Conservation (phyloP, 2,329 filamentous ascomycete species). For the Claviceps africana region DNA sequence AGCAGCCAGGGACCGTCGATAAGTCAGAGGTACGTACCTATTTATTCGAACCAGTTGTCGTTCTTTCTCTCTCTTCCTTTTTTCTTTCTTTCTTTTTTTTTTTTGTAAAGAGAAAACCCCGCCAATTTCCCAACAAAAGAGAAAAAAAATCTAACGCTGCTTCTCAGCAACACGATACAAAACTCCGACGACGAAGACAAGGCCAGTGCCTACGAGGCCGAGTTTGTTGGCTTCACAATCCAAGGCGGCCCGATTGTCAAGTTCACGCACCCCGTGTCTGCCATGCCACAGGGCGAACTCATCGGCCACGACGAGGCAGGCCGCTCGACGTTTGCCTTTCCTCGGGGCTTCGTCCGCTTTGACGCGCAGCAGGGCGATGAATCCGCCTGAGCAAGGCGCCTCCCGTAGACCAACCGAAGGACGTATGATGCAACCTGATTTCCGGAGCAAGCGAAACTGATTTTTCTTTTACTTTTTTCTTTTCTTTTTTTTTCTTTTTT, state of each 20-base stretch:
- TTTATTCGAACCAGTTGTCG: not conserved
- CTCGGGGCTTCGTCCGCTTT: constrained; percentile 20
- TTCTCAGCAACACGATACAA: constrained; percentile 22
- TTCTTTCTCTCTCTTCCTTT: not conserved
- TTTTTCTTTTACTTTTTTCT: not conserved
- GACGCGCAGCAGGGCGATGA: constrained; percentile 10
- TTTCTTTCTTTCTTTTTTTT: not conserved
- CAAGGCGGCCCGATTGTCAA: constrained; percentile 33
- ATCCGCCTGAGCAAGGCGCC: too few relatives aligned
- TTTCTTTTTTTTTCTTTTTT: too few relatives aligned
- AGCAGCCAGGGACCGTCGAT: constrained; percentile 20
- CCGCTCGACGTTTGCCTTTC: constrained; percentile 25
- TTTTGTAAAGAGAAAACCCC: too few relatives aligned
- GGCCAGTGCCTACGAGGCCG: constrained; percentile 18
- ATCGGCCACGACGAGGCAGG: constrained; percentile 22
- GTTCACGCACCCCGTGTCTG: constrained; percentile 22
- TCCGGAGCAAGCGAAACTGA: not conserved
- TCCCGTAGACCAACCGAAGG: too few relatives aligned
- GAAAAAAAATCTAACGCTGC: too few relatives aligned
- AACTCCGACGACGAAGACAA: constrained; percentile 19
- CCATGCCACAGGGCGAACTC: constrained; percentile 19
- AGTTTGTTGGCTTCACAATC: constrained; percentile 31
- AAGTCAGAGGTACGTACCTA: constrained; percentile 27
- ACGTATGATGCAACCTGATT: too few relatives aligned
- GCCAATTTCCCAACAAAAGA: not conserved